Evolutionary conservation across 345 rosid species (phyloP).

Genomic region (Trapa bicornis): DNA sequence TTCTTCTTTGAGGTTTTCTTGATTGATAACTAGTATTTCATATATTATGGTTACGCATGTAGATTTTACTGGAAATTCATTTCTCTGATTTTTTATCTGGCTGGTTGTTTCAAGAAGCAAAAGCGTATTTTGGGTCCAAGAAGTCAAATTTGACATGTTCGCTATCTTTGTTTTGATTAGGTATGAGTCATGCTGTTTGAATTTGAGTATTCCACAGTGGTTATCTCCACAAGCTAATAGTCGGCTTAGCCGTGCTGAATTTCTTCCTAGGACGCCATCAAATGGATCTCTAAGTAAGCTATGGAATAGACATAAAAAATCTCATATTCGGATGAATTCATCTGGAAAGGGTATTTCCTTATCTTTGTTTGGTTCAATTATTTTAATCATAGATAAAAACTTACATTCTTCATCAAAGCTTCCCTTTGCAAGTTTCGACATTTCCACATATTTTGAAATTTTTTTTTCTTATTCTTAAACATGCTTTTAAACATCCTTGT

Average conservation of each 20-base stretch:
- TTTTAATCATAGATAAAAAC: neutral
- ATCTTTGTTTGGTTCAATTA: neutral
- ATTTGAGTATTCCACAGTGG: conserved; percentile 15
- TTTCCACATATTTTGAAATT: neutral
- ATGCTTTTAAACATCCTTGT: neutral
- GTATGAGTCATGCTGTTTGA: conserved; percentile 10
- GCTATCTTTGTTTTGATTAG: conserved; percentile 17
- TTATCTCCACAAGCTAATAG: conserved; percentile 10
- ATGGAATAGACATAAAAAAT: conserved; percentile 33
- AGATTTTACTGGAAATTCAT: neutral
- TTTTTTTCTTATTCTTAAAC: neutral
- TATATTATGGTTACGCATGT: neutral
- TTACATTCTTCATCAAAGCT: neutral
- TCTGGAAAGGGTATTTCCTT: conserved; percentile 41
- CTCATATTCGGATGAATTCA: conserved; percentile 44
- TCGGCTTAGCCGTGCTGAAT: conserved; percentile 47
- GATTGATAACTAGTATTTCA: neutral
- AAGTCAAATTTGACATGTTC: neutral
- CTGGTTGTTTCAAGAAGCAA: neutral
- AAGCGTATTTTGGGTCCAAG: neutral
- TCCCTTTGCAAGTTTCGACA: neutral
- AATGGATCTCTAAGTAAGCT: conserved; percentile 29
- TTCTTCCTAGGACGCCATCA: conserved; percentile 42
- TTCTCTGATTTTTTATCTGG: neutral
- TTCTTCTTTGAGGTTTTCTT: neutral